phyloP scores from a whole-genome alignment of 768 basidiomycete genomes.

The Polyporus arcularius region DNA sequence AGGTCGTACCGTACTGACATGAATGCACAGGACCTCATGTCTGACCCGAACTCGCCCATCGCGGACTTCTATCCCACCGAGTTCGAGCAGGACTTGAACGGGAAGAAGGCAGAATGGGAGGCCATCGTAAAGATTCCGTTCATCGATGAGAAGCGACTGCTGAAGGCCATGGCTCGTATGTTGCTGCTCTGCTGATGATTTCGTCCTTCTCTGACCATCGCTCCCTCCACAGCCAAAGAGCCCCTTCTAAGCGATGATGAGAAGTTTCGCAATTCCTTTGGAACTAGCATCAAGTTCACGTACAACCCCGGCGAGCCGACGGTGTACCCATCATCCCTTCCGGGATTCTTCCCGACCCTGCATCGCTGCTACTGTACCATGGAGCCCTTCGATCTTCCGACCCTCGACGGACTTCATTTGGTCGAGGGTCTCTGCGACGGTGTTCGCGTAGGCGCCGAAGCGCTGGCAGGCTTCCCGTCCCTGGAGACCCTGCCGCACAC shows the following conservation, averaged over 20 bases:
- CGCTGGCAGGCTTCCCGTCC: slow-evolving; percentile 96
- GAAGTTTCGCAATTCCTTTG: slow-evolving; percentile 69
- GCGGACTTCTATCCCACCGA: slow-evolving; percentile 91
- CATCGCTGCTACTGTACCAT: slow-evolving; percentile 76
- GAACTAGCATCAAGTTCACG: slow-evolving; percentile 78
- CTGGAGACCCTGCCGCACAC: slow-evolving; percentile 85
- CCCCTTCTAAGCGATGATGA: slow-evolving; percentile 79
- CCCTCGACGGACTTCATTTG: slow-evolving; percentile 80
- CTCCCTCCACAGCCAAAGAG: slow-evolving; percentile 59
- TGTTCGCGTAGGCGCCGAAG: slow-evolving; percentile 79
- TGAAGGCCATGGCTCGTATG: slow-evolving; percentile 82
- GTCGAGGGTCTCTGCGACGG: slow-evolving; percentile 88
- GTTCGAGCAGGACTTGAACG: slow-evolving; percentile 93
- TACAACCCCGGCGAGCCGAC: slow-evolving; percentile 66
- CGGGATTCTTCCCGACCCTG: slow-evolving; percentile 92
- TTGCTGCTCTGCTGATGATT: slow-evolving; percentile 4
- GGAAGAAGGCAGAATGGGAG: slow-evolving; percentile 99
- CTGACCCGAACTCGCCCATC: slow-evolving; percentile 79
- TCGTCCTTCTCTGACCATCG: neutral
- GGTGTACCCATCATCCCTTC: slow-evolving; percentile 86
- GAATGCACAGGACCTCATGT: slow-evolving; percentile 80
- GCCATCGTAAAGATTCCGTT: slow-evolving; percentile 99
- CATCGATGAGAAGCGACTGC: slow-evolving; percentile 78
- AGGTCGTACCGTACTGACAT: slow-evolving; percentile 7
- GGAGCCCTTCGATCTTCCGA: slow-evolving; percentile 88